Conservation (phyloP, 345 rosid species). For the Durio zibethinus region DNA sequence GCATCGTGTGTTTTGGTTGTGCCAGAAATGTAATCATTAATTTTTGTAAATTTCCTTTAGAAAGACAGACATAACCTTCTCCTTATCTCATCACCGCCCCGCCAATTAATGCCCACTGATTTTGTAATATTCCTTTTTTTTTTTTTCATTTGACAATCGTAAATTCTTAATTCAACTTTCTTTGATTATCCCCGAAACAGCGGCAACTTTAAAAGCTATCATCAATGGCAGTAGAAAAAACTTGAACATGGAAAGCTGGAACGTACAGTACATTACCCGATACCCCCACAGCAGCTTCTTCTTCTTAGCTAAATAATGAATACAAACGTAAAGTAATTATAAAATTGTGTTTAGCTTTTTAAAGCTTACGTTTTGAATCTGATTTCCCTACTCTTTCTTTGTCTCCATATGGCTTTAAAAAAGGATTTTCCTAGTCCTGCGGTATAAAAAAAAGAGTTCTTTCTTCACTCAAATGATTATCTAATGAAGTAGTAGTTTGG, state of each 20-base stretch:
- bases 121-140: too few relatives aligned
- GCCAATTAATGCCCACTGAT: conserved; percentile 2
- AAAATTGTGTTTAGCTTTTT: not conserved
- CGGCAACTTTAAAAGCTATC: not conserved
- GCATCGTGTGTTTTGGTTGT: too few relatives aligned
- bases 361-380: not conserved
- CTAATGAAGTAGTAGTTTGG: not conserved
- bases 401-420: conserved; percentile 46
- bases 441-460: conserved; percentile 3
- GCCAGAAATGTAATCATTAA: not conserved
- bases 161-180: not conserved
- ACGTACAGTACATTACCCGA: not conserved
- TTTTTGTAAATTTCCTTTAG: not conserved
- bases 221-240: conserved; percentile 19
- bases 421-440: conserved; percentile 38
- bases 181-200: not conserved
- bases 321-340: not conserved
- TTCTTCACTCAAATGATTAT: conserved; percentile 19
- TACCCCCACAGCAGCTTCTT: not conserved
- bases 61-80: not conserved
- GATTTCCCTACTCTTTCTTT: conserved; percentile 9
- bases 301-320: not conserved
- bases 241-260: not conserved
- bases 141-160: not conserved
- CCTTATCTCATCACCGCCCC: conserved; percentile 9